Conservation (phyloP, 2,329 filamentous ascomycete species). For the Pseudogymnoascus sp. region DNA sequence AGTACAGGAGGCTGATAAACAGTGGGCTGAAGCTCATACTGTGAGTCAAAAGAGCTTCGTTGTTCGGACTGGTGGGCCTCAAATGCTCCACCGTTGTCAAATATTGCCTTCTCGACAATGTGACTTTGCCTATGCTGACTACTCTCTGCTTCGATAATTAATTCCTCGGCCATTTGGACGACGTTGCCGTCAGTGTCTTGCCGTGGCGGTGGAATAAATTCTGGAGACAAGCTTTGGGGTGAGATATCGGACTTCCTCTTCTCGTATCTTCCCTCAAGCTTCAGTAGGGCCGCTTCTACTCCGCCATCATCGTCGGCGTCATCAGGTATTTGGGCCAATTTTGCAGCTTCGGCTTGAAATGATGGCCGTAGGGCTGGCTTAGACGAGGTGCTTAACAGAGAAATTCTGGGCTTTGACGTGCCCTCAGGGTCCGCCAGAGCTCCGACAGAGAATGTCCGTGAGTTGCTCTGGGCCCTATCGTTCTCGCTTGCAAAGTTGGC, state of each 20-base stretch:
- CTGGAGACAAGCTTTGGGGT: slow-evolving; percentile 11
- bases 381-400: slow-evolving; percentile 55
- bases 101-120: slow-evolving; percentile 35
- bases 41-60: neutral
- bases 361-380: slow-evolving; percentile 62
- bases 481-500: slow-evolving; percentile 37
- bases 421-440: slow-evolving; percentile 41
- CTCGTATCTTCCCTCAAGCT: slow-evolving; percentile 81
- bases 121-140: slow-evolving; percentile 40
- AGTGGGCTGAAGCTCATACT: slow-evolving; percentile 22
- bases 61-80: slow-evolving; percentile 18
- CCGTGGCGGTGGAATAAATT: slow-evolving; percentile 10
- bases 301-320: slow-evolving; percentile 73
- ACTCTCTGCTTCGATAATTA: slow-evolving; percentile 32
- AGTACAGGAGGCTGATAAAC: slow-evolving; percentile 27
- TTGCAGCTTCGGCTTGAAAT: slow-evolving; percentile 82
- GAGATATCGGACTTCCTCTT: slow-evolving; percentile 35
- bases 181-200: slow-evolving; percentile 8
- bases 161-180: neutral
- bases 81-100: slow-evolving; percentile 26
- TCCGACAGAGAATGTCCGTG: slow-evolving; percentile 50
- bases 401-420: slow-evolving; percentile 39
- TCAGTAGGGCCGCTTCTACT: slow-evolving; percentile 84
- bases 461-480: slow-evolving; percentile 33
- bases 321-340: slow-evolving; percentile 81